Base-by-base conservation (phyloP, 495 filamentous ascomycete species). In the Sphaerosporella brunnea region DNA sequence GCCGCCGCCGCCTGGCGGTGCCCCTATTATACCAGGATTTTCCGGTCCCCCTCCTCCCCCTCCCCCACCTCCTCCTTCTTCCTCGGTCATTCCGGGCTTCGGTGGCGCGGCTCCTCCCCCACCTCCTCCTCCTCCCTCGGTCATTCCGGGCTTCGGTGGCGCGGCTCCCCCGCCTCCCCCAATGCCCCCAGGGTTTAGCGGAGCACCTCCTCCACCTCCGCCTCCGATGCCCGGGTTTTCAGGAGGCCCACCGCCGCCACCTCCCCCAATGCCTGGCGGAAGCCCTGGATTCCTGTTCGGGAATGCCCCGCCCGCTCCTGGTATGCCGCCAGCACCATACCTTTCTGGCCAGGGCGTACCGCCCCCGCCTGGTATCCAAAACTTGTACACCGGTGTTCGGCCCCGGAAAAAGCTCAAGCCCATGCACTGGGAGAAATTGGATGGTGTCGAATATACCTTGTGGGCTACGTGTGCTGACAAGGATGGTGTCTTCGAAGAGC, bases 361-460 rank as follows among this genome's bases (percentile, higher is more conserved):
- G 16, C 39, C 39, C 5, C 39, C 19, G 5, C 4, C 13, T 43
- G 18, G 39, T 32, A 8, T 36, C 8, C 18, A 20, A 13, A 15
- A n/a, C 63, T 3, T 60, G 15, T 60, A 59, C 19, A 60, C 84
- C 23, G 80, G 82, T 53, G 82, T 82, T 21, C 71, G 88, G 53
- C 87, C 92, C 25, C 96, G 94, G 73, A 95, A 92, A 77, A 97
- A 96, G 66, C 82, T 97, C 58, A 97, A 97, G 74, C 87, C 90
- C 28, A 73, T 97, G 51, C 90, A 97, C 68, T 97, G 90, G 90
- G 90, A 97, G 61, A 97, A 97, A 66, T 82, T 97, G 30, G 90
- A 97, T 63, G 72, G 84, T 43, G 82, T 85, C 13, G 79, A 93
- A 60, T 84, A 88, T 30, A 96, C 90, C 26, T 84, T 96, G 51